Evolutionary conservation across 371 early-diverging fungal species (phyloP).

Genomic region (Gilbertella persicaria): DNA sequence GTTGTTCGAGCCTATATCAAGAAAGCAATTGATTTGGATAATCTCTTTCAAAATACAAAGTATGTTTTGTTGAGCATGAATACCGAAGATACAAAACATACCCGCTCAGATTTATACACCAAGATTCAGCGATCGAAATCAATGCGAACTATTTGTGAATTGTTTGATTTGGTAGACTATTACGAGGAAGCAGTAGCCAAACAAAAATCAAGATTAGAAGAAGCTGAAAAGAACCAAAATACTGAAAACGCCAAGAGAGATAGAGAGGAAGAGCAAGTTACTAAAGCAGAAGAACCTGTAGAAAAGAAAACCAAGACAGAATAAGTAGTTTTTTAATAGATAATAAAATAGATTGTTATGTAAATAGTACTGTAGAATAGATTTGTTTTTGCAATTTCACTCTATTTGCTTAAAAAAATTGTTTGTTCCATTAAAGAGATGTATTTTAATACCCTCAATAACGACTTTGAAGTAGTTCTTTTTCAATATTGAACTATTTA

Average conservation of each 20-base stretch:
- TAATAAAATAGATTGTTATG: background rate
- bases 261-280: constrained; percentile 9
- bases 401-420: too few species aligned
- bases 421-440: too few species aligned
- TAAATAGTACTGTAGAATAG: too few species aligned
- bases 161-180: constrained; percentile 45
- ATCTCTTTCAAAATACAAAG: constrained; percentile 83
- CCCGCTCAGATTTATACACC: constrained; percentile 49
- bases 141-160: constrained; percentile 45
- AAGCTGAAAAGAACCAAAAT: background rate
- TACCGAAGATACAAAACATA: constrained; percentile 51
- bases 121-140: constrained; percentile 54
- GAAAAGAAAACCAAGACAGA: constrained; percentile 19
- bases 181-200: constrained; percentile 32
- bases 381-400: too few species aligned
- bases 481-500: background rate
- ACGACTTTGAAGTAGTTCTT: background rate
- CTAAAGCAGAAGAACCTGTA: background rate
- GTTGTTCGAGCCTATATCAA: constrained; percentile 69
- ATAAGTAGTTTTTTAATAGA: background rate
- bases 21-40: constrained; percentile 66
- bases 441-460: too few species aligned
- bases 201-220: constrained; percentile 26
- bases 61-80: constrained; percentile 88
- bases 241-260: constrained; percentile 6